Evolutionary conservation across 306 rosid genomes (phyloP), one percentile per base, ranked within the genome.

Genomic region (Biancaea sappan): DNA sequence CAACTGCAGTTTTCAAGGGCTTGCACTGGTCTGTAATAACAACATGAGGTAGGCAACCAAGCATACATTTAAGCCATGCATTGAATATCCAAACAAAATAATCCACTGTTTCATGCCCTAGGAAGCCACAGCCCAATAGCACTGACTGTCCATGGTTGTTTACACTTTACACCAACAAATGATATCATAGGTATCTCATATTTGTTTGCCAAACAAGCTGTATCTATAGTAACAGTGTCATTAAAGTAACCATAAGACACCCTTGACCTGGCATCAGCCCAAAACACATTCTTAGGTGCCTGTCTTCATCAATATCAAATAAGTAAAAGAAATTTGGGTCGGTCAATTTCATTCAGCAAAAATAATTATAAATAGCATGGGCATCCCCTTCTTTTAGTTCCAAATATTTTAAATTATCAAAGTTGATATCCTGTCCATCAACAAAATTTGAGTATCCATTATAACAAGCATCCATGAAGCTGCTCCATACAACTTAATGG

Each of bases 191-290:
- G 97, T 71, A 85, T 79, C 83, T 88, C 94, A 79, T 75, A 88
- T 81, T 87, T 88, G 88, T 84, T 91, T 46, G 82, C 88, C 81
- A 91, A 79, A 79, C 92, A 88, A 2, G 92, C 82, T n/a, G 94
- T 88, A 62, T 91, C 92, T 37, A 91, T 69, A 18, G 81, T 76
- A 46, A 91, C 81, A 16, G 83, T 85, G 77, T 88, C 96, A 61
- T 79, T 80, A 52, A 88, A 91, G 81, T 86, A 88, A 54, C 76
- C 66, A 74, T 65, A 85, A 40, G 92, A 86, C 63, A 82, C 79
- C 86, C 89, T 85, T 61, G 94, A 83, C 84, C 89, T 81, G 28
- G 97, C 81, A 78, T 91, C 97, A 51, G 88, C 92, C 97, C 94
- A 91, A 41, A 91, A 91, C 69, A 87, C 83, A 77, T 91, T 74